Evolutionary conservation across 164 flowering plant species (phyloP).

Genomic region (Sedum album): DNA sequence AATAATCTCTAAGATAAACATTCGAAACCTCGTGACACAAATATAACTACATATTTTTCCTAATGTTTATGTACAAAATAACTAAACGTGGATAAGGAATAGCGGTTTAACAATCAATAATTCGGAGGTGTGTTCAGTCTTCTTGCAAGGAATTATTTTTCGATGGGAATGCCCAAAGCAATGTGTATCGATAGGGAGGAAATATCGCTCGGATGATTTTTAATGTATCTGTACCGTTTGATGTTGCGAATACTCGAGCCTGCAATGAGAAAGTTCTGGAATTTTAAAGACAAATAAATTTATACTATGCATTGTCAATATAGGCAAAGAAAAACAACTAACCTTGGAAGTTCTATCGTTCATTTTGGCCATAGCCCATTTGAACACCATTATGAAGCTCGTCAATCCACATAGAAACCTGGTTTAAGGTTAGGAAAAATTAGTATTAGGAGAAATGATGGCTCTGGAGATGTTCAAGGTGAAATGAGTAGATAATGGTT

Average conservation of each 20-base stretch:
- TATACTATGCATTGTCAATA: too few relatives aligned
- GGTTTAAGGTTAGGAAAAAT: neutral
- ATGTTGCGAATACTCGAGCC: neutral
- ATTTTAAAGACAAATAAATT: too few relatives aligned
- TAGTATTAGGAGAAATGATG: too few relatives aligned
- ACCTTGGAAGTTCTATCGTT: slow-evolving; percentile 7
- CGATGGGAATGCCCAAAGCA: neutral
- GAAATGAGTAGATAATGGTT: too few relatives aligned
- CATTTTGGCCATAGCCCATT: slow-evolving; percentile 47
- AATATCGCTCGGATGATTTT: neutral
- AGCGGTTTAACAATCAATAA: too few relatives aligned
- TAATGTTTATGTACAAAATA: too few relatives aligned
- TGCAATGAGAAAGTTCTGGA: too few relatives aligned
- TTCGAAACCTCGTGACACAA: too few relatives aligned
- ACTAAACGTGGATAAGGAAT: too few relatives aligned
- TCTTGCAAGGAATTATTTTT: neutral
- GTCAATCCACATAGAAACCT: slow-evolving; percentile 54
- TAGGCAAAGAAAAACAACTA: too few relatives aligned
- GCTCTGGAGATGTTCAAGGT: slow-evolving; percentile 14
- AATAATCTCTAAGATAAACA: too few relatives aligned
- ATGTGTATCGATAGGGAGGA: neutral
- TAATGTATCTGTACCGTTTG: neutral
- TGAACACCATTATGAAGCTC: slow-evolving; percentile 82
- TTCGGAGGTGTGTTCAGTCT: neutral
- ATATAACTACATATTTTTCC: too few relatives aligned